A percentile compares a stretch with the other conserved stretches of the same genome.
Conservation (phyloP, 2,329 filamentous ascomycete genomes). For the Fusarium denticulatum region DNA sequence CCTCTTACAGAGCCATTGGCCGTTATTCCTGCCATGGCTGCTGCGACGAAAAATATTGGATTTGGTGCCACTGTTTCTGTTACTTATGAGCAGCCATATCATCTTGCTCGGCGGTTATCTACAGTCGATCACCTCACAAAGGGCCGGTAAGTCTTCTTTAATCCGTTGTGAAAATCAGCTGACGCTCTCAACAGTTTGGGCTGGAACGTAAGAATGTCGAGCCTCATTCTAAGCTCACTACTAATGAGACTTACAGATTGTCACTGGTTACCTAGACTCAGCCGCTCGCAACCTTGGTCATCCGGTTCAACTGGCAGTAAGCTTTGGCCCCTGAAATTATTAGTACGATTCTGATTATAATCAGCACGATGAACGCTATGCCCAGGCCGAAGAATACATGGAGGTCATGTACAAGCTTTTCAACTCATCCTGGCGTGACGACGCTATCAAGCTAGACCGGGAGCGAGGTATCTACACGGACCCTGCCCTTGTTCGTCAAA, state of each 20-base stretch:
- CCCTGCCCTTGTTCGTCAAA: conserved; percentile 65
- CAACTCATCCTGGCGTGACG: conserved; percentile 73
- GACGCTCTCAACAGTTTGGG: conserved; percentile 53
- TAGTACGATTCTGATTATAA: background rate
- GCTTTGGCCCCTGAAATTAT: background rate
- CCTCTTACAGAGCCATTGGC: conserved; percentile 75
- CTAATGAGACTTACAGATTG: conserved; percentile 58
- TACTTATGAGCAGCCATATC: conserved; percentile 77
- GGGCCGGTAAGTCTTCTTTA: conserved; percentile 56
- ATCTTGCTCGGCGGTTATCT: conserved; percentile 71
- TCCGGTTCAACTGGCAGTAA: conserved; percentile 58
- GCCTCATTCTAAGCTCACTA: background rate
- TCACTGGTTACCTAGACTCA: conserved; percentile 76
- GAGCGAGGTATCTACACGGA: conserved; percentile 66
- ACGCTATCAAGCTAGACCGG: conserved; percentile 70
- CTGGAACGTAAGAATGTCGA: conserved; percentile 59
- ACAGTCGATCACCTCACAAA: conserved; percentile 75
- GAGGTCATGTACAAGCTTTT: conserved; percentile 73
- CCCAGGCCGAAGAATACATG: conserved; percentile 71
- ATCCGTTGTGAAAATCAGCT: fast-evolving
- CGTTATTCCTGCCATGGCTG: conserved; percentile 75
- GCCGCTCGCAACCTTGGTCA: conserved; percentile 73
- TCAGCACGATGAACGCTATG: conserved; percentile 73
- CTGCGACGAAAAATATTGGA: conserved; percentile 72
- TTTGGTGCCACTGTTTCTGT: conserved; percentile 77